A percentile compares a stretch with the other conserved stretches of the same genome.
phyloP scores from a whole-genome alignment of 2,329 filamentous ascomycete genomes.

The Paecilomyces fulvus region DNA sequence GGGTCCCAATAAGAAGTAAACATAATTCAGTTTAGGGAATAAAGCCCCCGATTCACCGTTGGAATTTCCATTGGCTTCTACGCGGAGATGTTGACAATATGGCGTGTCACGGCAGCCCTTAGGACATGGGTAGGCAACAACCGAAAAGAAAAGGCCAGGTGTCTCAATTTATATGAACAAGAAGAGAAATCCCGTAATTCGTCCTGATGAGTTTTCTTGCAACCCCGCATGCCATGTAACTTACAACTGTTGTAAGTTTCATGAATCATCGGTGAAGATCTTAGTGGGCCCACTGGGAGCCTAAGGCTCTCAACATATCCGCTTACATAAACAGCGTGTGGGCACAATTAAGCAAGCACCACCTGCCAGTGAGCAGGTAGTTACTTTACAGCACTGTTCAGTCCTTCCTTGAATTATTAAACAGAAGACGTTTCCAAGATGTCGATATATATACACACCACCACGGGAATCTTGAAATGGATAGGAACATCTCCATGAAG shows the following conservation, averaged over 20 bases:
- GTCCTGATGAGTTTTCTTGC: neutral
- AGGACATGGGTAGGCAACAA: neutral
- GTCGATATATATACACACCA: too few species aligned
- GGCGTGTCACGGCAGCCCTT: neutral
- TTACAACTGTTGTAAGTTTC: neutral
- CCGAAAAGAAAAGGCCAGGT: neutral
- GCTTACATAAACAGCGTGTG: neutral
- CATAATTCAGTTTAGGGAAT: neutral
- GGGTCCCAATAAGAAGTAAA: neutral
- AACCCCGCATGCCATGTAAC: neutral
- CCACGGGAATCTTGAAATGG: too few species aligned
- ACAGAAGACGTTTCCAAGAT: neutral
- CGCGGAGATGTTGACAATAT: slow-evolving; percentile 1
- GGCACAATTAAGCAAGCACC: neutral
- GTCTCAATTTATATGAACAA: neutral
- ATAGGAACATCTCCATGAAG: neutral
- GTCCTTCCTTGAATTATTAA: neutral
- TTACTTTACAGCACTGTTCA: too few species aligned
- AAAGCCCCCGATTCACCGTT: neutral
- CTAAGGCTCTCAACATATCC: neutral
- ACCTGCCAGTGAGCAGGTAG: too few species aligned
- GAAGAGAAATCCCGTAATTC: neutral
- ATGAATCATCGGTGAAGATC: neutral
- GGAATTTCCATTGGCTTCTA: slow-evolving; percentile 10
- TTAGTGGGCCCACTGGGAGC: neutral